Percentiles rank a stretch among this genome's conserved stretches.
Conservation (phyloP, 176 grass and related monocot species). For the Raddia guianensis region DNA sequence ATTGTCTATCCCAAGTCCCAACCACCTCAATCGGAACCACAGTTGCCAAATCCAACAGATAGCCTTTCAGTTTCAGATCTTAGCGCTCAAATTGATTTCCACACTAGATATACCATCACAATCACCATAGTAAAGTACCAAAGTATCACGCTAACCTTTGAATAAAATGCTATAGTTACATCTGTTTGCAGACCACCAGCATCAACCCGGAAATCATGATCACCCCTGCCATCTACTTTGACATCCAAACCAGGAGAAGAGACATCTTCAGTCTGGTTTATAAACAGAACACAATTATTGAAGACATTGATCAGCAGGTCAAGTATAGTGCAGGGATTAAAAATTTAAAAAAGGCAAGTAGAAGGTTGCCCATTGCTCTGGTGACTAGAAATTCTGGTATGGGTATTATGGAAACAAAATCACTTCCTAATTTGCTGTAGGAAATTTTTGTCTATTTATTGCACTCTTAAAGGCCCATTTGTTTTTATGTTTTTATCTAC, state of each 20-base stretch:
- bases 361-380: neutral
- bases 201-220: slow-evolving; percentile 72
- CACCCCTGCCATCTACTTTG: slow-evolving; percentile 64
- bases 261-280: slow-evolving; percentile 70
- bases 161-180: slow-evolving; percentile 78
- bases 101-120: no score
- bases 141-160: slow-evolving; percentile 55
- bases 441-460: slow-evolving; percentile 6
- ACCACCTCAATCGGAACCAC: no score
- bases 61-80: no score
- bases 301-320: slow-evolving; percentile 13
- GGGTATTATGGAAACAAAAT: neutral
- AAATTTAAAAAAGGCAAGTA: slow-evolving; percentile 1
- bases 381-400: neutral
- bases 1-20: no score
- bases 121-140: neutral
- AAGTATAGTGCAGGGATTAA: slow-evolving; percentile 9
- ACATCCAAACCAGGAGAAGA: slow-evolving; percentile 67
- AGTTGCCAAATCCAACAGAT: no score
- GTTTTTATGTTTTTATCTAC: slow-evolving; percentile 13
- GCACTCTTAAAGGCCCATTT: neutral
- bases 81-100: no score
- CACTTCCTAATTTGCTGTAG: neutral
- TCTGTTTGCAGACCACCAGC: slow-evolving; percentile 75
- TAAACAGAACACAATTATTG: slow-evolving; percentile 29